These are phyloP conservation scores for Rhodosporidiobolus odoratus DNA, from an alignment of 768 basidiomycete genomes.

Conservation along the genomic window DNA sequence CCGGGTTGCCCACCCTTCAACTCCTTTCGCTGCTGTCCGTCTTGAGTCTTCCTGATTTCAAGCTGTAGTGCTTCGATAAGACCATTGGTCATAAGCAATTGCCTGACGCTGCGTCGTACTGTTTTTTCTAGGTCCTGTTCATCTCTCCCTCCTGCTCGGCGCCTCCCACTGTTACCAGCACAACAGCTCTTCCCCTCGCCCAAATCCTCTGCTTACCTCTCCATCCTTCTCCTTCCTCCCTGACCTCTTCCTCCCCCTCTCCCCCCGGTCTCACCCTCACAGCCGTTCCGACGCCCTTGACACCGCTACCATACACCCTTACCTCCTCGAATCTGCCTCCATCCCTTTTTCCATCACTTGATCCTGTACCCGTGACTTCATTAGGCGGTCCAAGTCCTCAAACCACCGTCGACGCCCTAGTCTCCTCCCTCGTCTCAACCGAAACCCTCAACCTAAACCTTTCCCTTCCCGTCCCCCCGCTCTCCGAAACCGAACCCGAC, in stretches of 20 bases:
- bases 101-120: background rate
- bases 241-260: background rate
- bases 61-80: no score
- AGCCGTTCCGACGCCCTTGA: constrained; percentile 15
- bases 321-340: no score
- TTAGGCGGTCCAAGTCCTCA: background rate
- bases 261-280: background rate
- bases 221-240: constrained; percentile 3
- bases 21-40: no score
- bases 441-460: background rate
- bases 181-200: constrained; percentile 9
- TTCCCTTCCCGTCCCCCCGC: background rate
- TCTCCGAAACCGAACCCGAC: background rate
- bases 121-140: background rate
- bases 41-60: no score
- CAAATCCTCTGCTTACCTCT: constrained; percentile 12
- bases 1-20: no score
- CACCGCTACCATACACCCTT: constrained; percentile 4
- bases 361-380: background rate
- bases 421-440: constrained; percentile 8
- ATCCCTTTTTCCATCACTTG: background rate
- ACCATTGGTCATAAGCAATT: no score
- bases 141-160: background rate
- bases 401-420: constrained; percentile 20
- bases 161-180: no score